Evolutionary conservation across 495 filamentous ascomycete genomes (phyloP), one percentile per base, ranked within the genome.

Genomic region (Tetracladium marchalianum): DNA sequence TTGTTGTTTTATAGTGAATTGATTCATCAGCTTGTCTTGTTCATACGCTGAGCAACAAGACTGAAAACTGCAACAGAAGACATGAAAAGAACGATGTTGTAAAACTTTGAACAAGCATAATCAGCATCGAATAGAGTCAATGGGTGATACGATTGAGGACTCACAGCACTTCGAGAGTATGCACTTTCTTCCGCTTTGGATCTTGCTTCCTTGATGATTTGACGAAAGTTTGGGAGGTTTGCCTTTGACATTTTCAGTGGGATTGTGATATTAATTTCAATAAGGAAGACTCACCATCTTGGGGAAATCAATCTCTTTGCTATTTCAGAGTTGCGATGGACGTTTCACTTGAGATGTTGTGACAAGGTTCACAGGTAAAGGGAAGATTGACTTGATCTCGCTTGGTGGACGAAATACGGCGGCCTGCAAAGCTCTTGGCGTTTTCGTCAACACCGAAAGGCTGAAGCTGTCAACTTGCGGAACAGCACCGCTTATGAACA

Each of bases 21-120:
- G 35, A 9, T 27, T 41, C 45, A 41, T 11, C 34, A 39, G 11
- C 11, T 13, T 31, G 50, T 31, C 31, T 58, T 62, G 41, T 64
- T 76, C 71, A 84, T 77, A 35, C 78, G 71, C 58, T 98, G 93
- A 15, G 87, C 90, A 49, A 88, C 77, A 49, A 96, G 70, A 59
- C 90, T 94, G 70, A 96, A 93, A 46, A 92, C 79, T 2, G 87
- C 88, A 31, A 96, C 85, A 0, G 90, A 95, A 4, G 89, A 90
- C 63, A 97, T 85, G 67, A 97, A 98, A 1, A 97, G 72, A 1
- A 95, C 86, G 3, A 95, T 76, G 58, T 97, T 97, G 69, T 97
- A 98, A 65, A 98, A 98, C 92, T 96, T 35, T 32, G 18, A 36
- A 24, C 17, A 22, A 51, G 17, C 18, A 32, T 11, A 18, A 51